A percentile compares a stretch with the other conserved stretches of the same genome.
Evolutionary conservation across 371 early-diverging fungal species (phyloP).

Genomic region (Choanephora cucurbitarum): DNA sequence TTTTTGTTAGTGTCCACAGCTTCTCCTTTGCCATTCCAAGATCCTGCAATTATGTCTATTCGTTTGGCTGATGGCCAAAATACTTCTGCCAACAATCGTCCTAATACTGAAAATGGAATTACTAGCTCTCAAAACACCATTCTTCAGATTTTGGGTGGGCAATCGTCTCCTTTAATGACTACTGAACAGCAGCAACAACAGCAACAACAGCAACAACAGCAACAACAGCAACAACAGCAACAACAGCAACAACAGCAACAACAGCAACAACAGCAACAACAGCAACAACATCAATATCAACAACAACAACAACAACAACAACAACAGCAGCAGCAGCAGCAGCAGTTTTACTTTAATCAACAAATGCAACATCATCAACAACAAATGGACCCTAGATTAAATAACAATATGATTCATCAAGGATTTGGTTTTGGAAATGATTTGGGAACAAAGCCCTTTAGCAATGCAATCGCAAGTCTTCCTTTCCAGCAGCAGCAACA

Average conservation of each 20-base stretch:
- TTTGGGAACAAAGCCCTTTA: slow-evolving; percentile 11
- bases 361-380: slow-evolving; percentile 19
- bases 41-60: slow-evolving; percentile 73
- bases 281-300: slow-evolving; percentile 9
- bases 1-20: slow-evolving; percentile 2
- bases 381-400: slow-evolving; percentile 15
- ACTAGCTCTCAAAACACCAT: slow-evolving; percentile 34
- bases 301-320: slow-evolving; percentile 7
- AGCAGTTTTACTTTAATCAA: slow-evolving; percentile 70
- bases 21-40: slow-evolving; percentile 52
- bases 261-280: slow-evolving; percentile 6
- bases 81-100: too few species aligned
- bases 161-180: slow-evolving; percentile 24
- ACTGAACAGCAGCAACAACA: slow-evolving; percentile 16
- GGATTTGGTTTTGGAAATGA: slow-evolving; percentile 11
- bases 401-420: slow-evolving; percentile 13
- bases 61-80: slow-evolving; percentile 33
- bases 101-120: slow-evolving; percentile 17
- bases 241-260: slow-evolving; percentile 20
- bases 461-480: slow-evolving; percentile 29
- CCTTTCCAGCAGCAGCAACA: slow-evolving; percentile 21
- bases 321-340: slow-evolving; percentile 15
- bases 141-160: slow-evolving; percentile 43
- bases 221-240: slow-evolving; percentile 22
- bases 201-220: slow-evolving; percentile 19